Conservation (phyloP, 306 rosid genomes). For the Cucurbita pepo region DNA sequence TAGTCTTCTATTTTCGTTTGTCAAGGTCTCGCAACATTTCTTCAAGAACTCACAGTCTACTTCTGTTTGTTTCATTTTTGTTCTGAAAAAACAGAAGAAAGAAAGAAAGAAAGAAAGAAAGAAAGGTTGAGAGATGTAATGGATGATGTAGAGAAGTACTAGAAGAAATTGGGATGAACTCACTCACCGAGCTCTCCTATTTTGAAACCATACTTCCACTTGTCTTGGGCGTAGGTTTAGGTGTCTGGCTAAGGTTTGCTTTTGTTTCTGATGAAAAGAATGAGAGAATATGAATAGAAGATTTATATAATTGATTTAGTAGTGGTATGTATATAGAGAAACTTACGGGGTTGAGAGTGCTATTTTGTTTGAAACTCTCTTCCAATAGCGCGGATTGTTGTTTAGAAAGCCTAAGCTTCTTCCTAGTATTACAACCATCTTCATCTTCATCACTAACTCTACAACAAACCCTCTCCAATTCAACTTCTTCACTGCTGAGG, state of each 20-base stretch:
- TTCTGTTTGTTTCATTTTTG: constrained; percentile 94
- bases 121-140: not conserved
- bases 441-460: constrained; percentile 88
- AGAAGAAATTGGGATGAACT: no score
- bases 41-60: constrained; percentile 81
- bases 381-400: constrained; percentile 81
- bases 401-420: constrained; percentile 80
- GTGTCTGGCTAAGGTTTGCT: constrained; percentile 79
- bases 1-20: constrained; percentile 67
- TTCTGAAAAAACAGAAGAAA: constrained; percentile 21
- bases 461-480: constrained; percentile 47
- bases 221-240: constrained; percentile 67
- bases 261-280: constrained; percentile 49
- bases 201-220: constrained; percentile 98
- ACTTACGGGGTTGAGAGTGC: constrained; percentile 92
- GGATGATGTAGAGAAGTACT: not conserved
- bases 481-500: constrained; percentile 46
- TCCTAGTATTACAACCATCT: constrained; percentile 69
- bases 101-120: not conserved
- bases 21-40: constrained; percentile 79
- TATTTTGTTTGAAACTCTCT: constrained; percentile 84
- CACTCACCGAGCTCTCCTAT: constrained; percentile 83
- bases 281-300: not conserved
- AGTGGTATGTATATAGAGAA: not conserved
- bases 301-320: not conserved